These are phyloP conservation scores for Penicillium aurantiogriseum DNA, from an alignment of 2,329 filamentous ascomycete genomes.

Conservation along the genomic window DNA sequence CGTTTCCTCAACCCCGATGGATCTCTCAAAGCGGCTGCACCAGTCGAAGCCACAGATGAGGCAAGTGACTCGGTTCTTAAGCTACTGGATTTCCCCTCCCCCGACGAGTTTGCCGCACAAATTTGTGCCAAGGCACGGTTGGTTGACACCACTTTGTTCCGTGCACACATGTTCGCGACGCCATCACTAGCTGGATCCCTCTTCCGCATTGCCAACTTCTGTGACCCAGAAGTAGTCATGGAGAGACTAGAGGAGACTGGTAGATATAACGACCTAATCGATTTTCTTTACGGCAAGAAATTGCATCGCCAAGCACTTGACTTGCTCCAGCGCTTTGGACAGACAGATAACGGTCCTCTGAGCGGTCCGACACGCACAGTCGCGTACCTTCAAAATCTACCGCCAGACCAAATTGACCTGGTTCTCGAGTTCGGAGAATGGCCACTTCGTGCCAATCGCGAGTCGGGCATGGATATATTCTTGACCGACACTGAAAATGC, in stretches of 20 bases:
- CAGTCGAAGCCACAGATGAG: conserved; percentile 38
- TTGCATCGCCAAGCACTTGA: conserved; percentile 84
- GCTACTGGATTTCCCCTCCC: conserved; percentile 48
- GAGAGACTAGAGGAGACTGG: conserved; percentile 85
- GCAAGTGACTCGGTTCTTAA: conserved; percentile 47
- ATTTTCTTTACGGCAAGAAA: conserved; percentile 94
- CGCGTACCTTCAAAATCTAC: conserved; percentile 82
- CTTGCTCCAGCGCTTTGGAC: conserved; percentile 77
- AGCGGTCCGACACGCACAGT: conserved; percentile 82
- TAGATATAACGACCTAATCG: conserved; percentile 90
- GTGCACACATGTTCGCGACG: conserved; percentile 89
- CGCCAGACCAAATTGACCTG: conserved; percentile 82
- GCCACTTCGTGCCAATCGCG: conserved; percentile 71
- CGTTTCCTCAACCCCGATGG: conserved; percentile 61
- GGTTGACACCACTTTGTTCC: conserved; percentile 91
- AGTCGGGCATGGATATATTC: conserved; percentile 88
- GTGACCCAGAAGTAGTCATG: conserved; percentile 91
- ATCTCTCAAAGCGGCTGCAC: conserved; percentile 39
- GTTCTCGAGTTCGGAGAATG: conserved; percentile 90
- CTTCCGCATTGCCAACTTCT: conserved; percentile 96
- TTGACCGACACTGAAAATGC: conserved; percentile 91
- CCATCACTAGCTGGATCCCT: conserved; percentile 82
- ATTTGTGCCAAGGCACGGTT: conserved; percentile 73
- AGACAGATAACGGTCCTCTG: conserved; percentile 54
- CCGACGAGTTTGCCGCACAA: conserved; percentile 60